These are phyloP conservation scores for Yarrowia sp. DNA, from an alignment of 805 yeast species.

Conservation along the genomic window DNA sequence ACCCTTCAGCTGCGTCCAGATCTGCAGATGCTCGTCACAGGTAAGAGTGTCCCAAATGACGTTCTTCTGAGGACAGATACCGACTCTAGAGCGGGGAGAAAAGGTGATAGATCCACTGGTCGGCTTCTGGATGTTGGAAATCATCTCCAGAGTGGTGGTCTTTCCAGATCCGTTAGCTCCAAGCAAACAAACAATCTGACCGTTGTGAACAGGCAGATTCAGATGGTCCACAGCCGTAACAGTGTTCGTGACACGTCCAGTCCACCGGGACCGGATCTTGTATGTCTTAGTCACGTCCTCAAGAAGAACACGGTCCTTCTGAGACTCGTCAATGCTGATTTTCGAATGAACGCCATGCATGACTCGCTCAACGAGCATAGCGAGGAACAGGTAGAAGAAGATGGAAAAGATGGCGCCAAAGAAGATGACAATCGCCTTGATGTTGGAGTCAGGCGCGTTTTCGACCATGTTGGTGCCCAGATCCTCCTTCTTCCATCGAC, in stretches of 20 bases:
- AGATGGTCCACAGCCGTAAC: slow-evolving; percentile 37
- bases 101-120: slow-evolving; percentile 35
- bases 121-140: slow-evolving; percentile 39
- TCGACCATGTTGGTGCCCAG: slow-evolving; percentile 33
- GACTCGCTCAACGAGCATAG: slow-evolving; percentile 34
- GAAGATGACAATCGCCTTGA: slow-evolving; percentile 35
- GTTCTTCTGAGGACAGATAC: slow-evolving; percentile 42
- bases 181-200: slow-evolving; percentile 39
- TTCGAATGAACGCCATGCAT: slow-evolving; percentile 18
- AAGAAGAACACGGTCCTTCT: slow-evolving; percentile 33
- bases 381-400: slow-evolving; percentile 35
- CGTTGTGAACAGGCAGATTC: slow-evolving; percentile 36
- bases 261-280: slow-evolving; percentile 27
- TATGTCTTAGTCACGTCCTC: slow-evolving; percentile 34
- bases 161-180: slow-evolving; percentile 44
- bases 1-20: slow-evolving; percentile 41
- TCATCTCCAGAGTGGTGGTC: slow-evolving; percentile 42
- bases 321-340: slow-evolving; percentile 26
- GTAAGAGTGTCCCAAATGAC: slow-evolving; percentile 41
- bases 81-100: slow-evolving; percentile 34
- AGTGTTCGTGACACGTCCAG: slow-evolving; percentile 9
- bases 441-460: slow-evolving; percentile 36
- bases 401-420: slow-evolving; percentile 39
- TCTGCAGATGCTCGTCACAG: slow-evolving; percentile 38
- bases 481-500: slow-evolving; percentile 36